These are phyloP conservation scores for Rubroboletus pulcherrimus DNA, from an alignment of 768 basidiomycete genomes.

Conservation along the genomic window DNA sequence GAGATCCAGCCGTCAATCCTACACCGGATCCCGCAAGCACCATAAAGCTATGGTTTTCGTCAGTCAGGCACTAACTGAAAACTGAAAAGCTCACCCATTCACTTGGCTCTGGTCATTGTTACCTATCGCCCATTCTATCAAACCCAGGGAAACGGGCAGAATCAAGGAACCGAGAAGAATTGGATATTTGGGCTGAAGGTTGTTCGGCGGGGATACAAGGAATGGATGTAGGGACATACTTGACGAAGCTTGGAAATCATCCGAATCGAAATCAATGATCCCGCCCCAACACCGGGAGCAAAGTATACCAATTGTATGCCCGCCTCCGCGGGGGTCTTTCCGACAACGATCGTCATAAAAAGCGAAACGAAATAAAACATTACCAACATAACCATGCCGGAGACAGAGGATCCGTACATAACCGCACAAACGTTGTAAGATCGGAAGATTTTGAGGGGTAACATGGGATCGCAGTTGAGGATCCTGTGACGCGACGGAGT, in stretches of 20 bases:
- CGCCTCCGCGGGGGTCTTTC: not conserved
- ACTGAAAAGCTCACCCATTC: not conserved
- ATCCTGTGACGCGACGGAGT: not conserved
- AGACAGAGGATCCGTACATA: not conserved
- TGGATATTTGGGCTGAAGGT: not conserved
- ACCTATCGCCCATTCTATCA: not conserved
- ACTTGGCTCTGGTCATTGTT: not conserved
- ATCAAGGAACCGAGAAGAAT: not conserved
- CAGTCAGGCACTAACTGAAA: no score
- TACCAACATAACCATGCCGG: not conserved
- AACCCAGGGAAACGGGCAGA: not conserved
- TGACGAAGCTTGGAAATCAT: not conserved
- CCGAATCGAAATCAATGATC: not conserved
- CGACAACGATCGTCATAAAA: not conserved
- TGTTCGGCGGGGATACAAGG: not conserved
- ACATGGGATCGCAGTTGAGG: not conserved
- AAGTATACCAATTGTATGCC: not conserved
- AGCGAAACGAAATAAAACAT: not conserved
- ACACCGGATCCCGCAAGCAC: not conserved
- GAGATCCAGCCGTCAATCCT: not conserved
- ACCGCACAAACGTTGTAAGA: not conserved
- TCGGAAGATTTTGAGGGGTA: not conserved
- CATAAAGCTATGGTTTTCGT: not conserved
- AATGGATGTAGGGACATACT: not conserved
- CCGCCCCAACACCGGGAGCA: not conserved